These are phyloP conservation scores for Stephania cephalantha DNA, from an alignment of 164 flowering plant species.

Conservation along the genomic window DNA sequence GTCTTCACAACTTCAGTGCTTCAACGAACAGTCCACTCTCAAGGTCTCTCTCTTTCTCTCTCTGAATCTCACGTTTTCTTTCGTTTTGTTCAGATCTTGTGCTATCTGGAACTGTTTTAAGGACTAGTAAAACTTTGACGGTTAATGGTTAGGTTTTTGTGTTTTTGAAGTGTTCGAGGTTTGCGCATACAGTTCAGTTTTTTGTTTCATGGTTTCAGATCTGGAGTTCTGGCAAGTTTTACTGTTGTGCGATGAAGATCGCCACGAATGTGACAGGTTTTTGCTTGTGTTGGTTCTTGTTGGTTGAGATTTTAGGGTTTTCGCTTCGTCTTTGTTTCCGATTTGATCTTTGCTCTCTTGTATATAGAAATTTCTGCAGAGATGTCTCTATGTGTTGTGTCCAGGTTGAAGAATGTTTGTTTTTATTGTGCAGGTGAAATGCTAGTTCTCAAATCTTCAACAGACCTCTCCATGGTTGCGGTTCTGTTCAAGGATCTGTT, in stretches of 20 bases:
- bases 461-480: not conserved
- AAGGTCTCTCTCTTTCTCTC: not conserved
- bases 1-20: not conserved
- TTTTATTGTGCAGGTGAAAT: not conserved
- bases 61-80: not conserved
- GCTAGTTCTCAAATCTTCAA: not conserved
- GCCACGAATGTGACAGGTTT: not conserved
- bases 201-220: conserved; percentile 8
- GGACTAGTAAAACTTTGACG: not conserved
- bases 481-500: not conserved
- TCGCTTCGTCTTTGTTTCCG: not conserved
- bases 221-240: not conserved
- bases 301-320: not conserved
- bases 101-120: no score
- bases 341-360: not conserved
- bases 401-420: not conserved
- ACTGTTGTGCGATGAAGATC: not conserved
- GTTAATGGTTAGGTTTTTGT: not conserved
- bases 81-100: not conserved
- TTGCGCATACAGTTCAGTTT: not conserved
- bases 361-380: conserved; percentile 1
- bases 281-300: not conserved
- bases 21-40: not conserved
- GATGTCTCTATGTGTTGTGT: not conserved
- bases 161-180: not conserved